These are phyloP conservation scores for Diplodia mutila DNA, from an alignment of 2,329 filamentous ascomycete genomes.

Conservation along the genomic window DNA sequence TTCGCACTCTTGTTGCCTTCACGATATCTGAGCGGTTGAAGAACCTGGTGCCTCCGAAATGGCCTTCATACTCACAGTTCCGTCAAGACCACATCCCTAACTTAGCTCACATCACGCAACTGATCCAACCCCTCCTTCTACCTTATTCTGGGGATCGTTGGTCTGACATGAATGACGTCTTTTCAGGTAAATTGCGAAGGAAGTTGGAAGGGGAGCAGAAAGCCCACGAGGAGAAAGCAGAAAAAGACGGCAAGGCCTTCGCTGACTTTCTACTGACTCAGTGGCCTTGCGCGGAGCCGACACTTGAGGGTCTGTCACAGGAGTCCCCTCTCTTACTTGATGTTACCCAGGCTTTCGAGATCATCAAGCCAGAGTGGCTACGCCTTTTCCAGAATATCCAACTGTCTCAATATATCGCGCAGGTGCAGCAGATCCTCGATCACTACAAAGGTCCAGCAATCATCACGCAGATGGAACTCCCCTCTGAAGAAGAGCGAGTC, in stretches of 20 bases:
- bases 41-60: slow-evolving; percentile 41
- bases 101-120: slow-evolving; percentile 28
- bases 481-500: neutral
- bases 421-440: slow-evolving; percentile 50
- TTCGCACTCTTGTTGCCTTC: slow-evolving; percentile 53
- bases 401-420: slow-evolving; percentile 49
- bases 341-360: slow-evolving; percentile 44
- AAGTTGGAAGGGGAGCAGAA: slow-evolving; percentile 29
- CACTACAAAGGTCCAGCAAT: neutral
- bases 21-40: slow-evolving; percentile 47
- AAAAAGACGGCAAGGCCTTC: slow-evolving; percentile 43
- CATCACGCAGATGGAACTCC: neutral
- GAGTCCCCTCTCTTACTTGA: slow-evolving; percentile 35
- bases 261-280: slow-evolving; percentile 44
- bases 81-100: slow-evolving; percentile 39
- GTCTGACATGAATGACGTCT: neutral
- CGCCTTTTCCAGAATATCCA: slow-evolving; percentile 55
- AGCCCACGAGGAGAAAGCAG: slow-evolving; percentile 20
- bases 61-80: slow-evolving; percentile 41
- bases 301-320: neutral
- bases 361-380: slow-evolving; percentile 53
- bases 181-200: slow-evolving; percentile 29
- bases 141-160: slow-evolving; percentile 29
- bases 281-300: slow-evolving; percentile 44
- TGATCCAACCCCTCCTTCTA: fast-evolving